Conservation (phyloP, 164 flowering plant genomes). For the Piper longum region DNA sequence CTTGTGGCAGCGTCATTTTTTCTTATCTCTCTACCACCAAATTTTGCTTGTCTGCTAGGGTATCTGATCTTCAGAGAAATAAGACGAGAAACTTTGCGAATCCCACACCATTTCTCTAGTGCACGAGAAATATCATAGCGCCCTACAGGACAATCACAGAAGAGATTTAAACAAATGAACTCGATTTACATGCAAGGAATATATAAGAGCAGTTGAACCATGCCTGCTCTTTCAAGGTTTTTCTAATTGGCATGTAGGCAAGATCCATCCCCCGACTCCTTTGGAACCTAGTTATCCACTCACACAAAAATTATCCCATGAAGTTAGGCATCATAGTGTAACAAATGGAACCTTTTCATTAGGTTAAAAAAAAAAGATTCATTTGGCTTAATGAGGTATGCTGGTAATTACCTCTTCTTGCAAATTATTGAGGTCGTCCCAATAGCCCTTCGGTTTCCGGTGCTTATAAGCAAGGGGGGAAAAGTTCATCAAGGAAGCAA, state of each 20-base stretch:
- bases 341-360: not conserved
- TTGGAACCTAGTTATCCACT: slow-evolving; percentile 63
- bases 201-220: not conserved
- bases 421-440: slow-evolving; percentile 85
- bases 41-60: slow-evolving; percentile 37
- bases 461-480: slow-evolving; percentile 88
- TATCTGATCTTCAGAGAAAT: slow-evolving; percentile 62
- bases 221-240: slow-evolving; percentile 89
- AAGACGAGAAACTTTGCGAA: slow-evolving; percentile 85
- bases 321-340: not conserved
- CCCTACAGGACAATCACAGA: slow-evolving; percentile 26
- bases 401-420: slow-evolving; percentile 53
- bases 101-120: slow-evolving; percentile 95
- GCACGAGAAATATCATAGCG: slow-evolving; percentile 93
- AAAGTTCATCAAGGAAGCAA: slow-evolving; percentile 69
- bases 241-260: slow-evolving; percentile 80
- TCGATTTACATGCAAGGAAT: not conserved
- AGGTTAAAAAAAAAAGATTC: too few species aligned
- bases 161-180: not conserved
- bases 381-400: not conserved
- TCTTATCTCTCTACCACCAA: slow-evolving; percentile 29
- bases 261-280: slow-evolving; percentile 92
- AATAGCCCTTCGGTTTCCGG: slow-evolving; percentile 58
- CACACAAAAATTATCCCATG: not conserved
- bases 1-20: slow-evolving; percentile 16